Base-by-base conservation (phyloP, 2,329 filamentous ascomycete genomes). In the Graphilbum sp. region DNA sequence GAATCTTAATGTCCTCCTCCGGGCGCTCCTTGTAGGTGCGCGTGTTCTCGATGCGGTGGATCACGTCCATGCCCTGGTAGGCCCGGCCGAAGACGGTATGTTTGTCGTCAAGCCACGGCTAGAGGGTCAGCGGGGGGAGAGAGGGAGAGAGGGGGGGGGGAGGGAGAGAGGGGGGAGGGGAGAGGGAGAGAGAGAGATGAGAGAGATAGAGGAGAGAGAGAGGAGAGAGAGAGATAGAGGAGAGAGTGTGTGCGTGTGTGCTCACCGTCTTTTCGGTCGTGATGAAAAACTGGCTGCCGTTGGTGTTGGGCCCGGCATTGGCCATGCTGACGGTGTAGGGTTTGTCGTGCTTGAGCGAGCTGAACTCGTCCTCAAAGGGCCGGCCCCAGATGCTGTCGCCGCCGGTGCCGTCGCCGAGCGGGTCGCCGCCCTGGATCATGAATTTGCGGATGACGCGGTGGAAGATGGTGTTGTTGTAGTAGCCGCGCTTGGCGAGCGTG, bases 401-500 rank as follows among this genome's bases (percentile, higher is more conserved):
- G 33, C 86, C 86, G 0, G 86, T 93, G 4, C 86, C 86, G 51
- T 94, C 85, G 10, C 86, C 86, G 1, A 90, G 60, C 0, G 86
- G 85, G 53, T 94, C 86, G 36, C 86, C 86, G 39, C 69, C 63
- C 53, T 86, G 85, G 43, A 98, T 94, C 92, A 98, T 98, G 62
- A 98, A 98, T 53, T 95, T 95, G 43, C 82, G 76, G 49, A 98
- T 98, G 7, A 98, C 81, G 25, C 90, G 79, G 58, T 98, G 90
- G 67, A 98, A 98, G 49, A 95, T 88, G 25, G 88, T 87, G 58
- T 84, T 84, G 63, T 98, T 96, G 64, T 98, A 98, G 57, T 98
- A 98, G 1, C 84, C 85, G 41, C 77, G 79, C 50, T 79, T 80
- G 3, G 85, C 74, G 51, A 96, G 90, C 0, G 85, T 92, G 39